Conservation (phyloP, 148 eudicot genomes). For the Rhododendron vialii region DNA sequence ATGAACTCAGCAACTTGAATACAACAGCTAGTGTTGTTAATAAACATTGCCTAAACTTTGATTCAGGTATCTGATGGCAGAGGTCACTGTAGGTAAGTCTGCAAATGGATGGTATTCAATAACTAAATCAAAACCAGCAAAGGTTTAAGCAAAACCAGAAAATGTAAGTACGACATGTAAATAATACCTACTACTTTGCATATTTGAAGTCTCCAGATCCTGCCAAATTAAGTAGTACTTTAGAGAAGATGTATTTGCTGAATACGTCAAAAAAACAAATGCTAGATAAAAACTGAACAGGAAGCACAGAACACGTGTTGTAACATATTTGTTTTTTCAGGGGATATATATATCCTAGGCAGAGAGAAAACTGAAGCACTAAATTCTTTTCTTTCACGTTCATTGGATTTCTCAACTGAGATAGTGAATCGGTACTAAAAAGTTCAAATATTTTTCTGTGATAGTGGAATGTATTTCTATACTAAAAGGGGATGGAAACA, state of each 20-base stretch:
- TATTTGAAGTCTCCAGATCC: slow-evolving; percentile 50
- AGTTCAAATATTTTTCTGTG: background rate
- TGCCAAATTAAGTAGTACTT: slow-evolving; percentile 35
- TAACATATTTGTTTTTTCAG: background rate
- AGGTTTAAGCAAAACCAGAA: slow-evolving; percentile 14
- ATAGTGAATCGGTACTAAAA: background rate
- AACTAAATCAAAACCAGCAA: slow-evolving; percentile 18
- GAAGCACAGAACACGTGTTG: background rate
- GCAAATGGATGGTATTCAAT: slow-evolving; percentile 36
- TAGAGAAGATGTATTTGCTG: slow-evolving; percentile 21
- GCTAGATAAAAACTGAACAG: slow-evolving; percentile 10
- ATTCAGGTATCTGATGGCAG: slow-evolving; percentile 85
- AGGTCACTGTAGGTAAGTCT: slow-evolving; percentile 94
- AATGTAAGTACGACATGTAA: slow-evolving; percentile 10
- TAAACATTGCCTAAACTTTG: slow-evolving; percentile 85
- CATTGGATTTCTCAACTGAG: background rate
- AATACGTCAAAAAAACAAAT: slow-evolving; percentile 18
- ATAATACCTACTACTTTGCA: slow-evolving; percentile 46
- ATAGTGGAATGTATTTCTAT: background rate
- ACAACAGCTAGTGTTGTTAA: slow-evolving; percentile 70
- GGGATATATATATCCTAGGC: background rate
- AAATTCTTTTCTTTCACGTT: background rate
- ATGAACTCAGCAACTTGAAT: slow-evolving; percentile 84
- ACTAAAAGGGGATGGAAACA: background rate
- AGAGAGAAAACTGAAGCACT: background rate